phyloP scores from a whole-genome alignment of 140 eudicot species.

The Cichorium intybus region DNA sequence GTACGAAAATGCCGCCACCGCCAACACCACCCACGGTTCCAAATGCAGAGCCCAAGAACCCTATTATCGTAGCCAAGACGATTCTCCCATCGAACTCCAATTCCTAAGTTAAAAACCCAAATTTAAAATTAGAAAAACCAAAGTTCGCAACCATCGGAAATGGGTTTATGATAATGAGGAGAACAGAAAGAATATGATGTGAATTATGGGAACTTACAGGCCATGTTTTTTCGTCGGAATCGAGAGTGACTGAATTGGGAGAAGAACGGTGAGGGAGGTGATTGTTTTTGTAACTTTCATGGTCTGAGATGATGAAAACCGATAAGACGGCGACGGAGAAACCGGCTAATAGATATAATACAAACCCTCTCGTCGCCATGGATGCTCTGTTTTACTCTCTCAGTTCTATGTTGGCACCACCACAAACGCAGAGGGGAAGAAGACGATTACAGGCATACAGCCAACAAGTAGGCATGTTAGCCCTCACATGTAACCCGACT shows the following conservation, averaged over 20 bases:
- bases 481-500: slow-evolving; percentile 31
- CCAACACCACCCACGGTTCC: slow-evolving; percentile 99
- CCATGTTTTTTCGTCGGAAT: slow-evolving; percentile 51
- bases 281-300: slow-evolving; percentile 1
- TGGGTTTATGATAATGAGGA: background rate
- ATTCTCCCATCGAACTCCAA: slow-evolving; percentile 78
- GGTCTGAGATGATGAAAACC: slow-evolving; percentile 42
- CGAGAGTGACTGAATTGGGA: slow-evolving; percentile 16
- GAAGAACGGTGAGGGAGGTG: slow-evolving; percentile 29
- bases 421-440: background rate
- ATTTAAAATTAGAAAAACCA: background rate
- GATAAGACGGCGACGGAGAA: slow-evolving; percentile 65
- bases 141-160: background rate
- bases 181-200: background rate
- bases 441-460: slow-evolving; percentile 8
- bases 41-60: slow-evolving; percentile 89
- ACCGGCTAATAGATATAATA: slow-evolving; percentile 53
- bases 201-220: slow-evolving; percentile 46
- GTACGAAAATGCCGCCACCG: slow-evolving; percentile 97
- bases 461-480: slow-evolving; percentile 28
- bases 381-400: slow-evolving; percentile 10
- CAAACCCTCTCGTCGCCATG: slow-evolving; percentile 67
- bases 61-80: slow-evolving; percentile 77
- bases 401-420: background rate
- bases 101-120: slow-evolving; percentile 37